Percentiles rank a stretch among this genome's conserved stretches.
Evolutionary conservation across 164 flowering plant genomes (phyloP).

Genomic region (Stephania cephalantha): DNA sequence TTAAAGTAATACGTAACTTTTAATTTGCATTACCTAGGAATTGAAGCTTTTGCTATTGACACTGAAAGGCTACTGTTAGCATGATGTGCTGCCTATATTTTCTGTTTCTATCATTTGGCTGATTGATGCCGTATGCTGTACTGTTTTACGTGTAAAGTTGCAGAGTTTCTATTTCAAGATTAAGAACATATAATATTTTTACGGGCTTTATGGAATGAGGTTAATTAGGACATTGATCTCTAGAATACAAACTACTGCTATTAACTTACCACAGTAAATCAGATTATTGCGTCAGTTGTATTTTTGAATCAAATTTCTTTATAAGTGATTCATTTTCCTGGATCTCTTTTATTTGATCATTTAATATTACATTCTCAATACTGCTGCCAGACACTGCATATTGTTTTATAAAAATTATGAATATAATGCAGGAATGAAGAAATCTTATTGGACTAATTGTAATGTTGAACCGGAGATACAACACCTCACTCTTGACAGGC

Average conservation of each 20-base stretch:
- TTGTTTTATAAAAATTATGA: background rate
- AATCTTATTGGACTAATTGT: conserved; percentile 88
- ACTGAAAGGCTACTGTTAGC: background rate
- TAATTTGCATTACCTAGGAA: background rate
- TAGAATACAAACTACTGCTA: background rate
- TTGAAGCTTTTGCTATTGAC: background rate
- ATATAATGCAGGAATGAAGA: conserved; percentile 60
- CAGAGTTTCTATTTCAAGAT: background rate
- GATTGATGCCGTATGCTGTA: background rate
- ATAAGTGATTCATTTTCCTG: background rate
- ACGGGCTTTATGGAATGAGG: background rate
- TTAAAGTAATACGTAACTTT: too few relatives aligned
- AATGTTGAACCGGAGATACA: conserved; percentile 91
- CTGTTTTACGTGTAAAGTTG: background rate
- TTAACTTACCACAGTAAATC: too few relatives aligned
- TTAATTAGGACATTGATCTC: background rate
- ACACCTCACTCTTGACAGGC: conserved; percentile 78
- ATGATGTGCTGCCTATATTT: background rate
- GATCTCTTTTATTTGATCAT: background rate
- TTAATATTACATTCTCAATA: too few relatives aligned
- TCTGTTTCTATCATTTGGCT: background rate
- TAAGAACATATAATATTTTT: background rate
- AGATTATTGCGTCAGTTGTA: background rate
- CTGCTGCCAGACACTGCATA: too few relatives aligned
- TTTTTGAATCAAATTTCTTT: background rate